Base-by-base conservation (phyloP, 345 rosid species). In the Lumnitzera racemosa region DNA sequence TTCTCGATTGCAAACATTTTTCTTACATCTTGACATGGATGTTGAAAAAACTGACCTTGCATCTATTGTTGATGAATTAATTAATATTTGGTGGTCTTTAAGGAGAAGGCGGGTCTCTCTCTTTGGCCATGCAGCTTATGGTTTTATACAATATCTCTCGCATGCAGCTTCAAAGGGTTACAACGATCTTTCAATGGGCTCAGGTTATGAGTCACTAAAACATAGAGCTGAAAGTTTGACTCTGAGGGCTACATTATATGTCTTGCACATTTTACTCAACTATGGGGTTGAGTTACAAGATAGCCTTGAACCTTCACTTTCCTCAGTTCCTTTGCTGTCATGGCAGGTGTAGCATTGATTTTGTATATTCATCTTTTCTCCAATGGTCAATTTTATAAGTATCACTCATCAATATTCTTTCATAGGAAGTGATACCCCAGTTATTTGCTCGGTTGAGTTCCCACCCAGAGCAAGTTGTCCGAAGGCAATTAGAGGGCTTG, bases 371-470 rank as follows among this genome's bases (percentile, higher is more conserved):
- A 62, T 59, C 55, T 46, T 58, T 62, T 70, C n/a, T 47, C 55
- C 54, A 41, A 51, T 47, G 3, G 20, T 31, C 20, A 47, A 47
- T 14, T 13, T 46, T 14, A 24, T 56, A 15, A 12, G 29, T 36
- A 51, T 36, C 43, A 6, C 46, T 57, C 27, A 41, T 53, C 62
- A 46, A 24, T 61, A 47, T 53, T 12, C 64, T 65, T 72, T 61
- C 62, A 46, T 67, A 91, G 98, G 98, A 91, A 71, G 76, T 88
- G 59, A 82, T 86, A 16, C 96, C 98, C 51, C 98, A 91, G 50
- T 75, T 91, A 69, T 88, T 88, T 84, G 91, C 96, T 70, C 90
- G 89, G 50, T 67, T 91, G 73, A 88, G 94, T 73, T 88, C 94
- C 65, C 98, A 91, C 67, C 98, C 96, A 9, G 86, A 82, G 73